phyloP scores from a whole-genome alignment of 108 stramenopile genomes.

The Skeletonema potamos region DNA sequence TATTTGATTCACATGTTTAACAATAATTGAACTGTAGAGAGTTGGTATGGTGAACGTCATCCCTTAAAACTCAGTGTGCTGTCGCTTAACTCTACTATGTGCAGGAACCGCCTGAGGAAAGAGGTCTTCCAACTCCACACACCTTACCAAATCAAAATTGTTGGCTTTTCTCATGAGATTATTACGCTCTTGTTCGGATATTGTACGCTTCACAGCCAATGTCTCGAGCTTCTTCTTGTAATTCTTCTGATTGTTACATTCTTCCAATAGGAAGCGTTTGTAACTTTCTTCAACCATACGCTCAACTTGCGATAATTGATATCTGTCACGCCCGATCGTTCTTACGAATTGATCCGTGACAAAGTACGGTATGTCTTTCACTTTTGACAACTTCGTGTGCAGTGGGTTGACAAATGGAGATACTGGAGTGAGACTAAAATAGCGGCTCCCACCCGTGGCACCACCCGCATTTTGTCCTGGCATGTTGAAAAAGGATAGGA shows the following conservation, averaged over 20 bases:
- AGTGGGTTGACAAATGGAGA: constrained; percentile 73
- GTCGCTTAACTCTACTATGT: constrained; percentile 32
- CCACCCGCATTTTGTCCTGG: constrained; percentile 24
- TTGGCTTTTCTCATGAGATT: constrained; percentile 50
- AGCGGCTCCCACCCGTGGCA: constrained; percentile 59
- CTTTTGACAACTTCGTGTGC: constrained; percentile 32
- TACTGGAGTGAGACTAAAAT: constrained; percentile 77
- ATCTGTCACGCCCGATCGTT: constrained; percentile 77
- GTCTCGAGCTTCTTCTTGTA: constrained; percentile 63
- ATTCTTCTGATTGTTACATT: constrained; percentile 77
- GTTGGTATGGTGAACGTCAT: neutral
- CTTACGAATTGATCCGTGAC: constrained; percentile 82
- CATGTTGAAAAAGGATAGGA: constrained; percentile 71
- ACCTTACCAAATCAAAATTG: constrained; percentile 66
- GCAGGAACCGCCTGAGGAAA: constrained; percentile 51
- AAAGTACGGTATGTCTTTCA: constrained; percentile 89
- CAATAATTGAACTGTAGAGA: neutral
- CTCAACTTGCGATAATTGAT: constrained; percentile 88
- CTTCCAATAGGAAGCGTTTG: constrained; percentile 68
- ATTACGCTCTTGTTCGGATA: constrained; percentile 53
- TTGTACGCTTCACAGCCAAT: constrained; percentile 31
- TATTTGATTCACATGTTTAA: neutral
- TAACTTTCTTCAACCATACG: constrained; percentile 85
- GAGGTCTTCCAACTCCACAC: constrained; percentile 75
- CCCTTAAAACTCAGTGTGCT: constrained; percentile 18